Evolutionary conservation across 2,329 filamentous ascomycete genomes (phyloP).

Genomic region (Rasamsonia emersonii): DNA sequence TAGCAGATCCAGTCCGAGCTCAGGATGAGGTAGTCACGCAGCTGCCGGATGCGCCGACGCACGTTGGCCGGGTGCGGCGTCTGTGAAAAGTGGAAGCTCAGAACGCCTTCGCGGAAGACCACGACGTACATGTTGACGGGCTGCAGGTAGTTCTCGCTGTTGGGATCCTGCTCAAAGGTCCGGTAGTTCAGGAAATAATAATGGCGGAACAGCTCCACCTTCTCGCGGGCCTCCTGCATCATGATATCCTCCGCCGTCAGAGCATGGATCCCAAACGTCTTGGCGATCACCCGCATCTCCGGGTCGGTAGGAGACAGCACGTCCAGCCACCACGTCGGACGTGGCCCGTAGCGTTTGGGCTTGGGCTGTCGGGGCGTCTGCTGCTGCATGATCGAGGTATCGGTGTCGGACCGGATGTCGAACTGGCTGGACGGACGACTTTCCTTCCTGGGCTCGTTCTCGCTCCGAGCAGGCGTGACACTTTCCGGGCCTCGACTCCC

Average conservation of each 20-base stretch:
- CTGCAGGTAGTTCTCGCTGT: slow-evolving; percentile 82
- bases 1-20: slow-evolving; percentile 98
- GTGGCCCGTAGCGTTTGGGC: slow-evolving; percentile 58
- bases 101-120: slow-evolving; percentile 88
- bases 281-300: slow-evolving; percentile 90
- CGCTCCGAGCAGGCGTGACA: slow-evolving; percentile 3
- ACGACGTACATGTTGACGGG: slow-evolving; percentile 97
- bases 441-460: slow-evolving; percentile 4
- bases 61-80: slow-evolving; percentile 96
- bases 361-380: slow-evolving; percentile 23
- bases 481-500: slow-evolving; percentile 4
- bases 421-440: slow-evolving; percentile 20
- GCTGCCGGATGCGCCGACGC: slow-evolving; percentile 80
- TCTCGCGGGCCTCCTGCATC: slow-evolving; percentile 94
- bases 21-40: slow-evolving; percentile 87
- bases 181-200: slow-evolving; percentile 99
- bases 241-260: slow-evolving; percentile 94
- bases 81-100: slow-evolving; percentile 96
- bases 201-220: slow-evolving; percentile 92
- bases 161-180: slow-evolving; percentile 89
- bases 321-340: slow-evolving; percentile 95
- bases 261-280: slow-evolving; percentile 91
- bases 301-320: slow-evolving; percentile 81
- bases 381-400: slow-evolving; percentile 16
- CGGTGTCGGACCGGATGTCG: slow-evolving; percentile 4